Base-by-base conservation (phyloP, 306 rosid species). In the Malus domestica region DNA sequence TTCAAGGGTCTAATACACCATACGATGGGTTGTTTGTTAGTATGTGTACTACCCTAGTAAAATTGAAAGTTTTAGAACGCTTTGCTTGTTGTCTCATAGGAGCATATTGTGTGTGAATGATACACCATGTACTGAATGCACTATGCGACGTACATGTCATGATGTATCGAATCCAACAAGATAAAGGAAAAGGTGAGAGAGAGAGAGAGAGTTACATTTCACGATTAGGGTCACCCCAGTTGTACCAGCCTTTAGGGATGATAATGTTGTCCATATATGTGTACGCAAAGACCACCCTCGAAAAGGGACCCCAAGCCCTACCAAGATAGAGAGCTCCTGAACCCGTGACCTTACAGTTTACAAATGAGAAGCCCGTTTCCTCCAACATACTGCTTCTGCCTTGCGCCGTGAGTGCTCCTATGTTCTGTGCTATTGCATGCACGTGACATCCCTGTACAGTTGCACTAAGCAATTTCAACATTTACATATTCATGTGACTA, bases 261-360 rank as follows among this genome's bases (percentile, higher is more conserved):
- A 96, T 96, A 77, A 96, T 96, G 69, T 96, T 85, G 87, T 96
- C 99, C 99, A 96, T 96, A 49, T 92, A 87, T 0, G 99, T 96
- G 51, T 87, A 88, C 32, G 99, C 93, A 44, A 96, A 96, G 79
- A 96, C 84, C 12, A 96, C 99, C 51, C 98, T 83, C 11, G 99
- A 96, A 80, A 92, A 96, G 46, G 97, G 98, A 66, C 98, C 97
- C 99, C 99, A 96, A 35, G 99, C 99, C 84, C 99, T 87, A 40
- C 99, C 99, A 29, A 96, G 90, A 85, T 90, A 96, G 14, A 96
- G 86, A 42, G 98, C 99, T 54, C 99, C 99, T 8, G 98, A 92
- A 1, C 97, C 99, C 84, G 99, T 96, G 85, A 96, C 98, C 85
- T 86, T 92, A 84, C 99, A 96, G 88, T 96, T 83, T 62, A 92